Evolutionary conservation across 2,329 filamentous ascomycete genomes (phyloP).

Genomic region (Neophaeococcomyces aloes): DNA sequence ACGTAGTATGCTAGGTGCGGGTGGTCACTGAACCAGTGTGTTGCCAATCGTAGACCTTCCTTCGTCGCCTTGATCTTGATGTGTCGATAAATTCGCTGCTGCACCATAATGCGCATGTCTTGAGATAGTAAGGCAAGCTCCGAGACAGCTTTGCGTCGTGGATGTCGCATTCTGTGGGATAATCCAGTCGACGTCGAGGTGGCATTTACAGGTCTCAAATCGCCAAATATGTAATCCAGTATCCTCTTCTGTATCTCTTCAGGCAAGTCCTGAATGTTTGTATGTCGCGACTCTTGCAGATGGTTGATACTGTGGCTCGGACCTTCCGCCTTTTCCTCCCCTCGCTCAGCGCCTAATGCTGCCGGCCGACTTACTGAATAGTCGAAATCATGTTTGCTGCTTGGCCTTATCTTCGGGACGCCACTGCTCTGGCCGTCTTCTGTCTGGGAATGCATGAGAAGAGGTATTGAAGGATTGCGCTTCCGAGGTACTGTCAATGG

Average conservation of each 20-base stretch:
- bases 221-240: conserved; percentile 60
- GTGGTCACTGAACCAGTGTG: conserved; percentile 49
- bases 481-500: conserved; percentile 18
- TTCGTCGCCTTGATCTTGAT: conserved; percentile 64
- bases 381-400: not conserved
- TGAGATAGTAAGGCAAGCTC: conserved; percentile 49
- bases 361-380: not conserved
- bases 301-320: not conserved
- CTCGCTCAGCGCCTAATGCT: not conserved
- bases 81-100: conserved; percentile 62
- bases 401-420: conserved; percentile 13
- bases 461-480: conserved; percentile 16
- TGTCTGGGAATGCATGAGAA: conserved; percentile 10
- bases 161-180: conserved; percentile 49
- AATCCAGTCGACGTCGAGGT: conserved; percentile 51
- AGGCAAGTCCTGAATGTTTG: conserved; percentile 40
- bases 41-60: conserved; percentile 50
- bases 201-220: conserved; percentile 52
- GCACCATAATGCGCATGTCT: conserved; percentile 57
- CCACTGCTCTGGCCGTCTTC: conserved; percentile 17
- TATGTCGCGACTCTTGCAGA: not conserved
- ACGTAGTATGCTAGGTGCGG: conserved; percentile 54
- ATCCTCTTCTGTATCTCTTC: conserved; percentile 63
- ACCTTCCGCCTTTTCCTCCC: not conserved
- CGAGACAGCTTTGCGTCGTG: conserved; percentile 56